A percentile compares a stretch with the other conserved stretches of the same genome.
Evolutionary conservation across 345 rosid species (phyloP).

Genomic region (Eucalyptus virginea): DNA sequence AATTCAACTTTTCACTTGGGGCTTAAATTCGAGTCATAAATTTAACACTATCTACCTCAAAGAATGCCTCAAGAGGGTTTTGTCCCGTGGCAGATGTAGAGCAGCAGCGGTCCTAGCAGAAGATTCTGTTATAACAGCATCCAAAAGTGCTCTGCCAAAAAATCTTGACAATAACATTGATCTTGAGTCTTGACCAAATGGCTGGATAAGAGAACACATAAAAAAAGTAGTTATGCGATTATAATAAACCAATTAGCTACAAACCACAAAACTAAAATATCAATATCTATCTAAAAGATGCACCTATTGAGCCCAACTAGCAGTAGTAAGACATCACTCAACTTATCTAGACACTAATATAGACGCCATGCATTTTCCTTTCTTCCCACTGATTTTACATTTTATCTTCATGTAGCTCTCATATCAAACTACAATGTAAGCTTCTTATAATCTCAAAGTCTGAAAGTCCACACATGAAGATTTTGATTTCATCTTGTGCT

Average conservation of each 20-base stretch:
- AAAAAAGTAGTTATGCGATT: neutral
- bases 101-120: constrained; percentile 43
- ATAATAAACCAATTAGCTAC: neutral
- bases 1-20: too few species aligned
- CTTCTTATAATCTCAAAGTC: too few species aligned
- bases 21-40: too few species aligned
- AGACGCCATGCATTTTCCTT: too few species aligned
- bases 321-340: too few species aligned
- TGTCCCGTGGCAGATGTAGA: constrained; percentile 12
- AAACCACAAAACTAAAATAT: neutral
- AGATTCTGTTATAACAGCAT: constrained; percentile 56
- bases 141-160: constrained; percentile 44
- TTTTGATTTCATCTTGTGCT: too few species aligned
- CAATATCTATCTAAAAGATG: neutral
- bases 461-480: too few species aligned
- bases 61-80: constrained; percentile 78
- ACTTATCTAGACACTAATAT: too few species aligned
- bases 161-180: constrained; percentile 55
- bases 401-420: too few species aligned
- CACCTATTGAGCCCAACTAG: too few species aligned
- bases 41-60: constrained; percentile 70
- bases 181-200: neutral
- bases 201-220: neutral
- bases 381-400: too few species aligned
- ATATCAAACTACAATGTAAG: too few species aligned